phyloP scores from a whole-genome alignment of 2,329 filamentous ascomycete genomes.

The Cephalotrichum gorgonifer region DNA sequence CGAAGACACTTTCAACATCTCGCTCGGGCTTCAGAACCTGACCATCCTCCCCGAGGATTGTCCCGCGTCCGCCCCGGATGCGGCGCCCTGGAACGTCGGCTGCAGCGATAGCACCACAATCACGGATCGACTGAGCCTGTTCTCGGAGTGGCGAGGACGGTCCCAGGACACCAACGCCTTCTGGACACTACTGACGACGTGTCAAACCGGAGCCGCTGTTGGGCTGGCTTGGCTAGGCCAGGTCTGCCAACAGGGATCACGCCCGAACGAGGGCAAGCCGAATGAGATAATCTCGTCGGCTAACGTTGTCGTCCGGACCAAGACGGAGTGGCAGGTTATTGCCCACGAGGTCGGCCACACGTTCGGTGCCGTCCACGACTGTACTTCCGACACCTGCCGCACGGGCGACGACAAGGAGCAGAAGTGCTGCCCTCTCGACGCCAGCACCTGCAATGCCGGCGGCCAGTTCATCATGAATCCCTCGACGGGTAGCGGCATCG shows the following conservation, averaged over 20 bases:
- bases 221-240: constrained; percentile 91
- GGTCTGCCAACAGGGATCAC: constrained; percentile 56
- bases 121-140: constrained; percentile 70
- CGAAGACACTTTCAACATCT: constrained; percentile 89
- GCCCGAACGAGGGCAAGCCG: constrained; percentile 35
- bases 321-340: constrained; percentile 88
- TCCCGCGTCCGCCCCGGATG: constrained; percentile 53
- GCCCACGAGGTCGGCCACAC: constrained; percentile 92
- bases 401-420: constrained; percentile 42
- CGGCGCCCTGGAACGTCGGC: constrained; percentile 73
- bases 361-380: constrained; percentile 94
- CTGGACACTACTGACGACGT: constrained; percentile 82
- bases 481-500: constrained; percentile 64
- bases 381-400: constrained; percentile 55
- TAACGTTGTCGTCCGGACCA: constrained; percentile 79
- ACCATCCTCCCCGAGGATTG: constrained; percentile 69
- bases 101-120: constrained; percentile 59
- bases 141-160: constrained; percentile 78
- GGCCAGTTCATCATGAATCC: constrained; percentile 95
- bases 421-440: constrained; percentile 70
- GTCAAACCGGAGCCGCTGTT: constrained; percentile 73
- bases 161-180: constrained; percentile 75
- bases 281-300: constrained; percentile 70
- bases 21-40: constrained; percentile 78
- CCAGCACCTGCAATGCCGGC: constrained; percentile 59